Base-by-base conservation (phyloP, 768 basidiomycete species). In the Naematelia aurantialba region DNA sequence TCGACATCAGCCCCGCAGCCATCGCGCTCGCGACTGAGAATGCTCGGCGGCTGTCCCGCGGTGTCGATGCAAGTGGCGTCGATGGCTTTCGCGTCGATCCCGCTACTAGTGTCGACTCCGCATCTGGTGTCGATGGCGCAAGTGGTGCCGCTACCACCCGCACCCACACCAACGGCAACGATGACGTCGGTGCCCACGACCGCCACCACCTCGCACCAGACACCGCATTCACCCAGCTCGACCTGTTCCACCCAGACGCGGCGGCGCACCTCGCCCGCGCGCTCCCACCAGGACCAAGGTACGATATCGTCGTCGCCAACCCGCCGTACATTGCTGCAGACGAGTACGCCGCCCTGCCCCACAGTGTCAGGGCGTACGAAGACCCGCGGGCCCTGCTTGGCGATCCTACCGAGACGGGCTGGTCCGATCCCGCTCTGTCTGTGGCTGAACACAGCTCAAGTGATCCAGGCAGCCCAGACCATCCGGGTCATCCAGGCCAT, bases 321-420 rank as follows among this genome's bases (percentile, higher is more conserved):
- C 76, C 76, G 48, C 76, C 76, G 10, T 97, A 96, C 77, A 88
- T 97, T 64, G 81, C 91, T 34, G 81, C 75, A 62, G 65, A 76
- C 39, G 86, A 87, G 59, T 93, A 86, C 71, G 76, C 83, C 45
- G 52, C 68, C 22, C 82, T 97, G 30, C 82, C 87, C 5, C 60
- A 70, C n/a, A 86, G 85, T 49, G 92, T 97, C 54, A 82, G 79
- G 52, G 80, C 83, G 53, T 89, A 84, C 73, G 94, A 98, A 76
- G 91, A 93, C 78, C 83, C 81, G 8, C 81, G 79, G 14, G 93
- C 93, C 11, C 83, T 97, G 22, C 81, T 91, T 45, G 91, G 89
- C 21, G 90, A 89, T 81, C 80, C 21, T 78, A 82, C 42, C 62
- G 46, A 11, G 52, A 25, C 79, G 79, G 11, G 19, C 46, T 39